phyloP scores from a whole-genome alignment of 1,284 basidiomycete species.

The Mycena citricolor region DNA sequence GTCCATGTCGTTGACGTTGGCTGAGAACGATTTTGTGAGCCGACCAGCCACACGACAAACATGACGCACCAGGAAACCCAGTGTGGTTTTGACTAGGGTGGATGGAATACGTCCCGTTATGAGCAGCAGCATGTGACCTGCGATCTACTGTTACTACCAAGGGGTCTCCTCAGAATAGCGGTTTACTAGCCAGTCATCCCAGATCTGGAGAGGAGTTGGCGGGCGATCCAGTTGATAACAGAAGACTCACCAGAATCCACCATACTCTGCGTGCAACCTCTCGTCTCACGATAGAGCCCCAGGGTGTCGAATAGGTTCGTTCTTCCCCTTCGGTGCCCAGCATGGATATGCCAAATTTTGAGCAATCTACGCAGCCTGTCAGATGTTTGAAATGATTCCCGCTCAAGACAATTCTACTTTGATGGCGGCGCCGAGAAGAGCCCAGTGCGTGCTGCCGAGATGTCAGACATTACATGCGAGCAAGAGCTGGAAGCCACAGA shows the following conservation, averaged over 20 bases:
- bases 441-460: conserved; percentile 25
- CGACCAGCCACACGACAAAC: too few relatives aligned
- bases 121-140: conserved; percentile 29
- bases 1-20: conserved; percentile 27
- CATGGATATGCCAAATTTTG: conserved; percentile 28
- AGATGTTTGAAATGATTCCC: background rate
- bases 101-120: conserved; percentile 27
- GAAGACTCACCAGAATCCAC: conserved; percentile 27
- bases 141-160: too few relatives aligned
- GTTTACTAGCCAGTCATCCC: conserved; percentile 29
- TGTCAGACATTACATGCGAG: too few relatives aligned
- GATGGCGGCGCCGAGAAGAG: conserved; percentile 26
- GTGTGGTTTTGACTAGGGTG: conserved; percentile 29
- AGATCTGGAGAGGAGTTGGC: conserved; percentile 17
- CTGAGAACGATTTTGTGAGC: background rate
- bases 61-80: conserved; percentile 21
- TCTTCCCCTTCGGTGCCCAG: conserved; percentile 25
- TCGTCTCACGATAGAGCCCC: conserved; percentile 26
- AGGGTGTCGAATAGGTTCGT: conserved; percentile 21
- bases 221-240: too few relatives aligned
- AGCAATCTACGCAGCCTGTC: conserved; percentile 25
- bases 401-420: conserved; percentile 17
- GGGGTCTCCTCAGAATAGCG: too few relatives aligned
- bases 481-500: conserved; percentile 14
- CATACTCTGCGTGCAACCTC: conserved; percentile 27